Evolutionary conservation across 2,329 filamentous ascomycete genomes (phyloP).

Genomic region (Pestalotiopsis sp.): DNA sequence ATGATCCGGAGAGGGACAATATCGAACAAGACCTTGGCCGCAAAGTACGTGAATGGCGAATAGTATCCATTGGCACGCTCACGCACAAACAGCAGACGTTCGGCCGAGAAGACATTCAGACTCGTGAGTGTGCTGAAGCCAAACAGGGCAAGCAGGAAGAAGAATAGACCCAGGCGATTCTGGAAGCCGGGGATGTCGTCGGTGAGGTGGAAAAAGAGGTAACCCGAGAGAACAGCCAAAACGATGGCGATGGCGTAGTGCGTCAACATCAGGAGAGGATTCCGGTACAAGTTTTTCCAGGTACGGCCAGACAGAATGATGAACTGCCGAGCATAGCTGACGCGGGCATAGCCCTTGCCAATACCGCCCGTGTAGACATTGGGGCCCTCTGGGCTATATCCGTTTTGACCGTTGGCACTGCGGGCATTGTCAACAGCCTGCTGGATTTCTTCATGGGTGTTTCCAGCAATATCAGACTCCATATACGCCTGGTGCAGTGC

Average conservation of each 20-base stretch:
- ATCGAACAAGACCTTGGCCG: constrained; percentile 97
- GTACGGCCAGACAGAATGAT: constrained; percentile 86
- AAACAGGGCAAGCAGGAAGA: constrained; percentile 94
- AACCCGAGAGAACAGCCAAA: constrained; percentile 90
- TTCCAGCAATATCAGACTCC: constrained; percentile 74
- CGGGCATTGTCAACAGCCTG: constrained; percentile 66
- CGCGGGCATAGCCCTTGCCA: constrained; percentile 79
- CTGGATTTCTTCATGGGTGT: constrained; percentile 78
- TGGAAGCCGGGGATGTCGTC: constrained; percentile 98
- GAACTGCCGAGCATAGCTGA: constrained; percentile 83
- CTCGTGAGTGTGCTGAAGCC: constrained; percentile 96
- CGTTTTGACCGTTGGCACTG: constrained; percentile 67
- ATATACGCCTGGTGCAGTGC: constrained; percentile 75
- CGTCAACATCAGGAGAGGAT: constrained; percentile 97
- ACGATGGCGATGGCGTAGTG: constrained; percentile 98
- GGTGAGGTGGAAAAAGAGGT: constrained; percentile 93
- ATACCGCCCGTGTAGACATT: constrained; percentile 61
- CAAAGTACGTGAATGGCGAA: constrained; percentile 88
- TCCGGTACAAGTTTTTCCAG: constrained; percentile 96
- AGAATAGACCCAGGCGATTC: constrained; percentile 94
- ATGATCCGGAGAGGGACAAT: constrained; percentile 93
- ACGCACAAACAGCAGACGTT: constrained; percentile 86
- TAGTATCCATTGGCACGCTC: constrained; percentile 98
- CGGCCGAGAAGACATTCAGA: constrained; percentile 88
- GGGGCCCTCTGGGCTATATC: constrained; percentile 45